Evolutionary conservation across 2,329 filamentous ascomycete species (phyloP).

Genomic region (Penicillium expansum): DNA sequence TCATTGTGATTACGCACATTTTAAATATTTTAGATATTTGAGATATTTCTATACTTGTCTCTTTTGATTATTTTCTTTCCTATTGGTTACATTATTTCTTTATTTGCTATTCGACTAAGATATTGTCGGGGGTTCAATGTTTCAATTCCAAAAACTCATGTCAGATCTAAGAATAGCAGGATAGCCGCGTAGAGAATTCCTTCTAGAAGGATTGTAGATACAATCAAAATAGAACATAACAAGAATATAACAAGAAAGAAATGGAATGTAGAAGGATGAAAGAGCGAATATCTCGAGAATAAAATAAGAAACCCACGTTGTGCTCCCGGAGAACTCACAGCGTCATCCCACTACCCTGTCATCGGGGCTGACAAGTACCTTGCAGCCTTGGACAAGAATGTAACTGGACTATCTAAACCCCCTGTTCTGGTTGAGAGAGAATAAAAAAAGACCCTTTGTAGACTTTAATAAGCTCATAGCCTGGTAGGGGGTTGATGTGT

Average conservation of each 20-base stretch:
- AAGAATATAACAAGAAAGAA: not conserved
- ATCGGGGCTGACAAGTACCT: not conserved
- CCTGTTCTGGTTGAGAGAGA: too few relatives aligned
- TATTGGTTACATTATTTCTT: not conserved
- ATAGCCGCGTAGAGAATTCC: not conserved
- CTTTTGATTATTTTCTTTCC: not conserved
- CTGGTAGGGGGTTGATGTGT: not conserved
- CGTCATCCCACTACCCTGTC: not conserved
- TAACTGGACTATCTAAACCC: not conserved
- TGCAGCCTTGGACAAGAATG: not conserved
- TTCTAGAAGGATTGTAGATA: conserved; percentile 4
- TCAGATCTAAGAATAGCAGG: conserved; percentile 17
- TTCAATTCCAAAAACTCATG: not conserved
- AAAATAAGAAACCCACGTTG: conserved; percentile 24
- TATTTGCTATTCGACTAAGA: not conserved
- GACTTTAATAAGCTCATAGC: not conserved
- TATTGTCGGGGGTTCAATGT: not conserved
- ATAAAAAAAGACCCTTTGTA: too few relatives aligned
- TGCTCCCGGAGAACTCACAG: conserved; percentile 9
- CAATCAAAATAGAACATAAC: not conserved
- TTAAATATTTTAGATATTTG: too few relatives aligned
- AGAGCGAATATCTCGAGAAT: conserved; percentile 1
- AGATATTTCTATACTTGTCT: not conserved
- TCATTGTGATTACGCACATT: not conserved
- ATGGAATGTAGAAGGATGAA: too few relatives aligned